Conservation (phyloP, 441 rosid species). For the Adansonia gregorii region DNA sequence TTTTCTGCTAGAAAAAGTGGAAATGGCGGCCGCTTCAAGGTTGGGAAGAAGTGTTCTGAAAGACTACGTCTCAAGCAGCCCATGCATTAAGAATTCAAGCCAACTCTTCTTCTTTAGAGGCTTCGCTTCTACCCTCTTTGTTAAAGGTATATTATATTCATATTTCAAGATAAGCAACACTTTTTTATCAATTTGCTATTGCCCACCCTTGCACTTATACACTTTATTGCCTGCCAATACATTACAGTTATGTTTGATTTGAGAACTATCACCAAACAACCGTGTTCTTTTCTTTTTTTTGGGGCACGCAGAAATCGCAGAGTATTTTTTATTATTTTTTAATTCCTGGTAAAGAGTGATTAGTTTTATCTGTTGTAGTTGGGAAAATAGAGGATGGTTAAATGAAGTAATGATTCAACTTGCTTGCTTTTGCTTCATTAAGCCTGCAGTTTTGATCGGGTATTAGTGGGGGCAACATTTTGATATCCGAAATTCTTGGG, state of each 20-base stretch:
- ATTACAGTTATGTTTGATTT: neutral
- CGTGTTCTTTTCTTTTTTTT: neutral
- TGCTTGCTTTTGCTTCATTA: neutral
- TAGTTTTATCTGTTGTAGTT: neutral
- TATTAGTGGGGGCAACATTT: neutral
- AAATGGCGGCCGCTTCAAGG: neutral
- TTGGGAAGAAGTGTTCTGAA: neutral
- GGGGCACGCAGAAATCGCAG: neutral
- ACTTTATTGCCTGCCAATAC: too few relatives aligned
- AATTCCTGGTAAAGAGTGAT: neutral
- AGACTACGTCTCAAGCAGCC: slow-evolving; percentile 18
- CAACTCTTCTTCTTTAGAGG: slow-evolving; percentile 33
- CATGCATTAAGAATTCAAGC: slow-evolving; percentile 12
- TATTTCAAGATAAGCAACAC: neutral
- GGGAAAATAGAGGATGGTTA: neutral
- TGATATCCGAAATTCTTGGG: neutral
- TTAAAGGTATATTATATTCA: slow-evolving; percentile 38
- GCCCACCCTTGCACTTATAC: too few relatives aligned
- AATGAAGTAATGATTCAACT: neutral
- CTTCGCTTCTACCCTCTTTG: slow-evolving; percentile 39
- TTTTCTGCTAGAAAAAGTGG: neutral
- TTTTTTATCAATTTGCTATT: neutral
- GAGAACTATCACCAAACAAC: neutral
- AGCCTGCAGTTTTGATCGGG: neutral
- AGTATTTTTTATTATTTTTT: neutral